phyloP scores from a whole-genome alignment of 495 filamentous ascomycete species.

The Talaromyces thailandensis region DNA sequence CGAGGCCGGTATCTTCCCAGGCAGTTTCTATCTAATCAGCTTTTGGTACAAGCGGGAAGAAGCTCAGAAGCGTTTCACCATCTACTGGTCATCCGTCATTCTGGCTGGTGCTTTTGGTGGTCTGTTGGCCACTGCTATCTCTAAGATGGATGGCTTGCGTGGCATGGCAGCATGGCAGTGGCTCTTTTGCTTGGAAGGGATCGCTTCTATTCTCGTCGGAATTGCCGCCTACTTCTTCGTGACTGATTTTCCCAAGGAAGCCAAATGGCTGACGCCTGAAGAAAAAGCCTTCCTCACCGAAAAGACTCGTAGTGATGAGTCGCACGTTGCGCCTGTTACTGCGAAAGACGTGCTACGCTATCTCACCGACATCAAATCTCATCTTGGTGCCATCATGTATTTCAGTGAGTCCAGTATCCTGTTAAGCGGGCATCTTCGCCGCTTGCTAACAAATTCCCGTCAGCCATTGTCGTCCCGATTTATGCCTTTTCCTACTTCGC shows the following conservation, averaged over 20 bases:
- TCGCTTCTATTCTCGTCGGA: slow-evolving; percentile 58
- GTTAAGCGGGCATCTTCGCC: too few species aligned
- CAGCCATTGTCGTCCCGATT: slow-evolving; percentile 6
- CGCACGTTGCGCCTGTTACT: slow-evolving; percentile 27
- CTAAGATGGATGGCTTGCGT: slow-evolving; percentile 56
- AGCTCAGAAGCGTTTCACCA: slow-evolving; percentile 63
- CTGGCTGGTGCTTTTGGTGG: slow-evolving; percentile 65
- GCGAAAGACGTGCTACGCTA: slow-evolving; percentile 59
- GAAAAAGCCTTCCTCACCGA: slow-evolving; percentile 44
- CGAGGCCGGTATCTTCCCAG: slow-evolving; percentile 46
- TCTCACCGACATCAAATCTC: slow-evolving; percentile 54
- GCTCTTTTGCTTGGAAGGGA: slow-evolving; percentile 61
- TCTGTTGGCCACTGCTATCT: slow-evolving; percentile 64
- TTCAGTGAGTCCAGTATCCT: not conserved
- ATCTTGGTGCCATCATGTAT: slow-evolving; percentile 56
- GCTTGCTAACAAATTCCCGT: not conserved
- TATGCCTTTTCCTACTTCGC: slow-evolving; percentile 73
- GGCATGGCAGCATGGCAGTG: slow-evolving; percentile 50
- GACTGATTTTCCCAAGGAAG: slow-evolving; percentile 55
- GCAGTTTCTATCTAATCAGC: slow-evolving; percentile 61
- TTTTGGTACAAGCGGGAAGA: slow-evolving; percentile 70
- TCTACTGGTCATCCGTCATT: slow-evolving; percentile 68
- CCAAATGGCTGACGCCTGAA: slow-evolving; percentile 50
- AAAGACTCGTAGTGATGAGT: slow-evolving; percentile 3
- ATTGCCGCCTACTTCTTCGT: slow-evolving; percentile 52